Conservation (phyloP, 2,329 filamentous ascomycete genomes). For the Fusarium succisae region DNA sequence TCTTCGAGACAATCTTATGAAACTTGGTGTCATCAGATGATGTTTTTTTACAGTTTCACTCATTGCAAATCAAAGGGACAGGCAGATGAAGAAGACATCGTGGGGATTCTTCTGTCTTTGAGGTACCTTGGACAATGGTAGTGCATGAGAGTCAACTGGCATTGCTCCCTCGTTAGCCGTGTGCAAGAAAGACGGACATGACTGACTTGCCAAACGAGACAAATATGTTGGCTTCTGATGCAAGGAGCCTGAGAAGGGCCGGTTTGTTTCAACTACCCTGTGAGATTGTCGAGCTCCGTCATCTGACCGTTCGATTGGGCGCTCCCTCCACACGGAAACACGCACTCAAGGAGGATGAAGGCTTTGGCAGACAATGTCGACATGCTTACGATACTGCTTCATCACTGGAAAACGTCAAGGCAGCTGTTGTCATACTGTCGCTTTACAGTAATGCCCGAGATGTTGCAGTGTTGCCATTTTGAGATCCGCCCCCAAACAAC, state of each 20-base stretch:
- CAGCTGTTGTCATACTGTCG: constrained; percentile 63
- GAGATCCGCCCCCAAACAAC: constrained; percentile 50
- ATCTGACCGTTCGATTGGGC: neutral
- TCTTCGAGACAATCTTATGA: constrained; percentile 13
- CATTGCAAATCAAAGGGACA: no score
- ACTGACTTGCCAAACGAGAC: no score
- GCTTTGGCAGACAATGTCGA: neutral
- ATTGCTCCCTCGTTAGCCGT: neutral
- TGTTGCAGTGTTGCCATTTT: constrained; percentile 50
- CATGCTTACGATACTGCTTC: neutral
- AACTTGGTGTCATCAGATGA: constrained; percentile 22
- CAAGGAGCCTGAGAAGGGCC: neutral
- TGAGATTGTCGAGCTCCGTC: neutral
- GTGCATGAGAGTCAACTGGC: neutral
- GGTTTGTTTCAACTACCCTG: neutral
- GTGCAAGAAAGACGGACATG: neutral
- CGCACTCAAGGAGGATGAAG: neutral
- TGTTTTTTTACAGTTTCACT: neutral
- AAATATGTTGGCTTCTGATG: neutral
- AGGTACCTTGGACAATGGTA: neutral
- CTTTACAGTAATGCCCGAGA: constrained; percentile 60
- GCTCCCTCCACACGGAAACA: neutral
- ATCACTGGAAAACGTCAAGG: constrained; percentile 56
- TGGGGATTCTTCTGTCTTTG: neutral
- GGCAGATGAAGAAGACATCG: neutral